These are phyloP conservation scores for Tilletia indica DNA, from an alignment of 1,284 basidiomycete genomes.

Conservation along the genomic window DNA sequence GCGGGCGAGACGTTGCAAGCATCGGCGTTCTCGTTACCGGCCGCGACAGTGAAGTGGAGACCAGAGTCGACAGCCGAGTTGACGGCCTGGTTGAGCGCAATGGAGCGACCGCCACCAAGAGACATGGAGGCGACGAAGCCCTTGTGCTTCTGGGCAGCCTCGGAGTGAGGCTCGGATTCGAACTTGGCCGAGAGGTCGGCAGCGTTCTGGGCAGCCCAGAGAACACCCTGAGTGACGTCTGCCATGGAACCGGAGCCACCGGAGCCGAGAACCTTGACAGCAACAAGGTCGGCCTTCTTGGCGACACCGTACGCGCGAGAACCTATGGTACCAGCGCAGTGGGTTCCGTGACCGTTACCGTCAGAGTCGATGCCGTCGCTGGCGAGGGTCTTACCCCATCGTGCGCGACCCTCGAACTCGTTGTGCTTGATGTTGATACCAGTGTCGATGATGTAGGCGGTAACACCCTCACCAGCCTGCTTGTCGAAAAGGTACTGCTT, in stretches of 20 bases:
- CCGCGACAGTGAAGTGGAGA: conserved; percentile 75
- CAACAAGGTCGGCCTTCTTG: conserved; percentile 85
- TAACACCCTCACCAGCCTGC: conserved; percentile 82
- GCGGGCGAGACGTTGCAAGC: conserved; percentile 82
- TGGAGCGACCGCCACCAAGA: conserved; percentile 92
- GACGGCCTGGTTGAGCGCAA: conserved; percentile 78
- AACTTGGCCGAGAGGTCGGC: conserved; percentile 63
- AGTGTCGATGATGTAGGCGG: conserved; percentile 72
- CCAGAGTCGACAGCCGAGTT: conserved; percentile 79
- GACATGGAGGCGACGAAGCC: conserved; percentile 98
- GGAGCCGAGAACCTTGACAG: conserved; percentile 92
- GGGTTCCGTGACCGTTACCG: conserved; percentile 68
- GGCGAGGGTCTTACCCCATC: conserved; percentile 56
- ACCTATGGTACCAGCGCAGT: conserved; percentile 67
- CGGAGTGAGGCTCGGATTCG: conserved; percentile 66
- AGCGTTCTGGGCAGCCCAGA: conserved; percentile 75
- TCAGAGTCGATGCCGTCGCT: conserved; percentile 74
- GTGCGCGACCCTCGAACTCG: conserved; percentile 83
- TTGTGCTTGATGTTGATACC: conserved; percentile 83
- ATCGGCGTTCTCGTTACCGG: conserved; percentile 72
- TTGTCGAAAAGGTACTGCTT: conserved; percentile 76
- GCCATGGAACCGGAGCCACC: conserved; percentile 94
- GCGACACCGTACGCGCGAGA: conserved; percentile 85
- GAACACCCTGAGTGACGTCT: conserved; percentile 71
- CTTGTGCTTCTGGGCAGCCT: conserved; percentile 72